phyloP scores from a whole-genome alignment of 1,284 basidiomycete species.

The Anthracocystis setariae region DNA sequence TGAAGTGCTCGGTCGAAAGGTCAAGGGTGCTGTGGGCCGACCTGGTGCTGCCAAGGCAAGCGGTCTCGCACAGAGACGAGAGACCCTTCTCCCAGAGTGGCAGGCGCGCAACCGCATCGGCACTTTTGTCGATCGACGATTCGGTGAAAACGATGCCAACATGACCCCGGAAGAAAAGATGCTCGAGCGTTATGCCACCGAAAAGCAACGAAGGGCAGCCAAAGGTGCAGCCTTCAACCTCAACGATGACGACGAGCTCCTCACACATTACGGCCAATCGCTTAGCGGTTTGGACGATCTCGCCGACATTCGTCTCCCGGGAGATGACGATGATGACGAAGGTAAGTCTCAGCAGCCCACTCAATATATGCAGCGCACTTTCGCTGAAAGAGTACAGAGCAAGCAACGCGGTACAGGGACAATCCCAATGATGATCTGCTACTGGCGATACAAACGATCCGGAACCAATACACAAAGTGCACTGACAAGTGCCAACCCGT shows the following conservation, averaged over 20 bases:
- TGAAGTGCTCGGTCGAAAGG: conserved; percentile 85
- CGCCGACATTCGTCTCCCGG: conserved; percentile 72
- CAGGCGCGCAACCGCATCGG: conserved; percentile 81
- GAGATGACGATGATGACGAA: conserved; percentile 59
- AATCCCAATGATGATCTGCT: conserved; percentile 53
- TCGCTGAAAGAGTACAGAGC: neutral
- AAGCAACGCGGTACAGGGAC: neutral
- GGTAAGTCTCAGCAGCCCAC: conserved; percentile 30
- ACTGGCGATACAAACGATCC: conserved; percentile 56
- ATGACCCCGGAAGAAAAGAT: conserved; percentile 95
- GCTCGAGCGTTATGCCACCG: conserved; percentile 93
- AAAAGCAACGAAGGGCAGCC: conserved; percentile 71
- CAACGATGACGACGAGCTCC: conserved; percentile 72
- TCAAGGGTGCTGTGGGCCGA: conserved; percentile 83
- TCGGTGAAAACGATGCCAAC: conserved; percentile 91
- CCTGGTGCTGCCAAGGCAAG: conserved; percentile 88
- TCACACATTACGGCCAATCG: conserved; percentile 93
- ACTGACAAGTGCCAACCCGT: conserved; percentile 53
- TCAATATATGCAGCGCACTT: neutral
- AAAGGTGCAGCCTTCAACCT: conserved; percentile 88
- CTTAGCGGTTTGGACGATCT: conserved; percentile 86
- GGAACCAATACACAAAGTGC: conserved; percentile 44
- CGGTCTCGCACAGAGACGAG: conserved; percentile 79
- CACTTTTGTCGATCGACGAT: conserved; percentile 90
- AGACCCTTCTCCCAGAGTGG: conserved; percentile 85